Conservation (phyloP, 345 rosid species). For the Eucalyptus viminalis region DNA sequence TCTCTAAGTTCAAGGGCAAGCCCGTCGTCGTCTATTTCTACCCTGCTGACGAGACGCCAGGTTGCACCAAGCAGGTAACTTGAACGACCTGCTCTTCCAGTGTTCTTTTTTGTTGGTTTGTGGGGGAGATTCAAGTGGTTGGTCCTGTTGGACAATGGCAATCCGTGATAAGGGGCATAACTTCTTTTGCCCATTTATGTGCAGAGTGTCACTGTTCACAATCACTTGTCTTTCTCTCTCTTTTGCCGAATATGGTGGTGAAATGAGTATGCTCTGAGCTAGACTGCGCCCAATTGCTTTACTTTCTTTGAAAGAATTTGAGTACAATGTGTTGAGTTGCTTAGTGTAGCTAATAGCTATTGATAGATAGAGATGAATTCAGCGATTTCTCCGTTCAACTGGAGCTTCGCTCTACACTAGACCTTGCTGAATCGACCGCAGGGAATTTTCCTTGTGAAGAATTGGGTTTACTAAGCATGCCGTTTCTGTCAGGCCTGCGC, state of each 20-base stretch:
- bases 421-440: not conserved
- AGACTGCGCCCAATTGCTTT: not conserved
- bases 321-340: not conserved
- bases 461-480: not conserved
- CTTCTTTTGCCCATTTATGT: not conserved
- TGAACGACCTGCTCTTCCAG: not conserved
- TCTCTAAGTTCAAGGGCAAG: constrained; percentile 80
- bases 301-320: not conserved
- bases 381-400: not conserved
- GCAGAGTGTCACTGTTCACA: not conserved
- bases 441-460: not conserved
- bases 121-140: not conserved
- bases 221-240: not conserved
- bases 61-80: constrained; percentile 90
- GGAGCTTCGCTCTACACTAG: not conserved
- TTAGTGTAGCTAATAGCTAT: not conserved
- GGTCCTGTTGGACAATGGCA: not conserved
- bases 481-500: constrained; percentile 5
- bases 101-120: not conserved
- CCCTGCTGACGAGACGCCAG: constrained; percentile 95
- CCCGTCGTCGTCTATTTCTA: constrained; percentile 89
- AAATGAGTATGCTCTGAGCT: not conserved
- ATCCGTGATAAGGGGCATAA: not conserved
- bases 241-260: not conserved
- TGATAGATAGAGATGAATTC: not conserved